These are phyloP conservation scores for Dactylellina drechsleri DNA, from an alignment of 2,329 filamentous ascomycete genomes.

Conservation along the genomic window DNA sequence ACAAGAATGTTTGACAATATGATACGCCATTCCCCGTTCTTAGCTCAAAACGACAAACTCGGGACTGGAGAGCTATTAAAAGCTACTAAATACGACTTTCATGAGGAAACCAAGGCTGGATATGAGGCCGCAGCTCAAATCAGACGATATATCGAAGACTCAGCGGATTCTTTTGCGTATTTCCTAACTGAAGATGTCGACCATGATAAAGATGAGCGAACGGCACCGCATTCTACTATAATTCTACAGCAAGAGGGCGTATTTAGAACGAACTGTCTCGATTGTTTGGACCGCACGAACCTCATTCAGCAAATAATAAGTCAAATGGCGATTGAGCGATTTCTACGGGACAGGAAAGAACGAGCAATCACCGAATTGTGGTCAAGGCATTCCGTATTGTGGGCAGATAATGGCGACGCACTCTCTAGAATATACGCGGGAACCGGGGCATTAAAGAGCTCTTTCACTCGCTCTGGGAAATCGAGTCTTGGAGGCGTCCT, in stretches of 20 bases:
- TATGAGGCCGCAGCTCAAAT: constrained; percentile 93
- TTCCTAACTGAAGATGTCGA: constrained; percentile 80
- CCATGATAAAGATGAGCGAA: constrained; percentile 65
- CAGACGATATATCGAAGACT: constrained; percentile 77
- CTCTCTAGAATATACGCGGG: constrained; percentile 96
- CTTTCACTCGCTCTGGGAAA: constrained; percentile 91
- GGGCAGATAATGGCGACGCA: constrained; percentile 96
- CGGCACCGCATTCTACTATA: constrained; percentile 65
- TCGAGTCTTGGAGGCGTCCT: constrained; percentile 94
- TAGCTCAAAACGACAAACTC: constrained; percentile 68
- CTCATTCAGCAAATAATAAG: constrained; percentile 95
- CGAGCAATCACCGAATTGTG: constrained; percentile 82
- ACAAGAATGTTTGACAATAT: constrained; percentile 82
- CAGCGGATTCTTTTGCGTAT: constrained; percentile 89
- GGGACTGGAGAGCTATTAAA: constrained; percentile 73
- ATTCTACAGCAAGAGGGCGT: constrained; percentile 93
- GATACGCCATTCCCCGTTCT: constrained; percentile 78
- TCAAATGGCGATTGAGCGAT: constrained; percentile 88
- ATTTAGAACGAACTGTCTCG: constrained; percentile 94
- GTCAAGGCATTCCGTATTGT: constrained; percentile 89
- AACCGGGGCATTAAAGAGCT: constrained; percentile 93
- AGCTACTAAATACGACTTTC: constrained; percentile 93
- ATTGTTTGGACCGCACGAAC: constrained; percentile 95
- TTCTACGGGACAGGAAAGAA: constrained; percentile 77
- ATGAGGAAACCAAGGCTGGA: constrained; percentile 90